Evolutionary conservation across 2,329 filamentous ascomycete genomes (phyloP).

Genomic region (Decorospora gaudefroyi): DNA sequence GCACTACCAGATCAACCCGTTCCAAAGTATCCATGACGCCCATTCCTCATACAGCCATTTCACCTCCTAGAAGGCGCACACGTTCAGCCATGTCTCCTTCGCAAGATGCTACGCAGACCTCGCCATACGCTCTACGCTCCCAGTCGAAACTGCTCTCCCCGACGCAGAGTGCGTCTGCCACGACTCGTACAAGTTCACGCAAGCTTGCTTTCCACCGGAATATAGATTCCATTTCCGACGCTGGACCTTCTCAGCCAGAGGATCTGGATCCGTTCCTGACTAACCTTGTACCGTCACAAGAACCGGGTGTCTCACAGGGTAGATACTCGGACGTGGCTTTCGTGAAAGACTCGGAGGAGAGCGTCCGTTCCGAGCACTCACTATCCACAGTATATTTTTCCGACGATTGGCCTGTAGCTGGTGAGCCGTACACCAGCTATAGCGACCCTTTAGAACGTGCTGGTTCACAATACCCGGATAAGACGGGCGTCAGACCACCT

Average conservation of each 20-base stretch:
- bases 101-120: slow-evolving; percentile 24
- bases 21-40: slow-evolving; percentile 25
- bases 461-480: not conserved
- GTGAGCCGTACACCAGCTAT: slow-evolving; percentile 7
- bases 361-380: slow-evolving; percentile 34
- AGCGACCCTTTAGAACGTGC: slow-evolving; percentile 18
- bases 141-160: slow-evolving; percentile 35
- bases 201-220: slow-evolving; percentile 19
- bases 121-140: slow-evolving; percentile 38
- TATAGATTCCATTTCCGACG: slow-evolving; percentile 12
- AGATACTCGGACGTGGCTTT: slow-evolving; percentile 30
- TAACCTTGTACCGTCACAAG: slow-evolving; percentile 32
- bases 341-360: slow-evolving; percentile 42
- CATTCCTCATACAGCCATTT: slow-evolving; percentile 17
- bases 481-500: slow-evolving; percentile 7
- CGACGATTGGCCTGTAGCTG: slow-evolving; percentile 21
- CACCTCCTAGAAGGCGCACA: slow-evolving; percentile 26
- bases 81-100: slow-evolving; percentile 27
- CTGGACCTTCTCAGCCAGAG: slow-evolving; percentile 12
- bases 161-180: slow-evolving; percentile 8
- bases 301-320: slow-evolving; percentile 27
- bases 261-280: slow-evolving; percentile 20
- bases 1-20: slow-evolving; percentile 25
- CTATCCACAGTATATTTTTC: slow-evolving; percentile 34
- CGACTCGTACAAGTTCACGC: slow-evolving; percentile 16